Percentiles rank a stretch among this genome's conserved stretches.
phyloP scores from a whole-genome alignment of 1,284 basidiomycete species.

The Porodaedalea pini region DNA sequence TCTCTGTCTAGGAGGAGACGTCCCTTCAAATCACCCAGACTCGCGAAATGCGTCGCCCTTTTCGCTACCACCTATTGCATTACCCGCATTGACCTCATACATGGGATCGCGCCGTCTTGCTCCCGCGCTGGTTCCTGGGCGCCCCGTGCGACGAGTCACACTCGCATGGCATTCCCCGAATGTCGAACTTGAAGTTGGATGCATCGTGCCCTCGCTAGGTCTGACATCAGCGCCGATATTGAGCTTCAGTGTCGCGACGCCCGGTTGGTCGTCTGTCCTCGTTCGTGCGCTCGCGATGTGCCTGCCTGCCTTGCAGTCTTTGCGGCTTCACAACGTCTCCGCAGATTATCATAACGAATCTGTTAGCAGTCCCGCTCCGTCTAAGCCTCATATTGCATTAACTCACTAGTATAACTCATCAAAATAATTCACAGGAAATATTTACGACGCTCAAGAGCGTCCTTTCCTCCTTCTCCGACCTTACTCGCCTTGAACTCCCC shows the following conservation, averaged over 20 bases:
- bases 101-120: slow-evolving; percentile 20
- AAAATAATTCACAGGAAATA: slow-evolving; percentile 11
- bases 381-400: background rate
- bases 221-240: slow-evolving; percentile 6
- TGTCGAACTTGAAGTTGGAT: slow-evolving; percentile 17
- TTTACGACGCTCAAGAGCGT: slow-evolving; percentile 13
- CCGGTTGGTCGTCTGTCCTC: slow-evolving; percentile 19
- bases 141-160: slow-evolving; percentile 17
- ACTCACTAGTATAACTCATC: background rate
- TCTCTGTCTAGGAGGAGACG: slow-evolving; percentile 18
- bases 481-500: slow-evolving; percentile 18
- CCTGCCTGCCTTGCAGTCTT: slow-evolving; percentile 12
- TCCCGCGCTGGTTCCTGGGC: slow-evolving; percentile 13
- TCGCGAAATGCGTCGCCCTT: background rate
- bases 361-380: background rate
- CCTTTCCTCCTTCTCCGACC: slow-evolving; percentile 11
- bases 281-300: slow-evolving; percentile 12
- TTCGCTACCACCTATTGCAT: slow-evolving; percentile 8
- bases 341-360: slow-evolving; percentile 19
- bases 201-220: slow-evolving; percentile 13
- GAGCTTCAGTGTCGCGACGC: slow-evolving; percentile 21
- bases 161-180: slow-evolving; percentile 21
- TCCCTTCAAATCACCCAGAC: slow-evolving; percentile 1
- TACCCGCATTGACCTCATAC: slow-evolving; percentile 15
- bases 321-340: slow-evolving; percentile 19